These are phyloP conservation scores for Trichophyton benhamiae DNA, from an alignment of 2,329 filamentous ascomycete genomes.

Conservation along the genomic window DNA sequence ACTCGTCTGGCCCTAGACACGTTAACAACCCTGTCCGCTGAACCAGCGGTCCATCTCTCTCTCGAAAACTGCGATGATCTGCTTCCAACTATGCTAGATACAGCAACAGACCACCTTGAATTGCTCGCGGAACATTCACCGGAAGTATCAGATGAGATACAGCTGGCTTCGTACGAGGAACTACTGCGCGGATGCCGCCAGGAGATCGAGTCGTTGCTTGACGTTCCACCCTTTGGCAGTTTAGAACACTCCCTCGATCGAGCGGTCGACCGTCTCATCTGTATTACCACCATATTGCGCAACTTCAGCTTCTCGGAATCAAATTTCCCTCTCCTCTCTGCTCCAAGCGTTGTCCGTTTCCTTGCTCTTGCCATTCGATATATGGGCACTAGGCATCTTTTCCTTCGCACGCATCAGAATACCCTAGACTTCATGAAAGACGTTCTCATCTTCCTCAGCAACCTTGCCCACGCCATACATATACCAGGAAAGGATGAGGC, in stretches of 20 bases:
- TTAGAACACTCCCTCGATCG: conserved; percentile 70
- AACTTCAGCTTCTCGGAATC: conserved; percentile 79
- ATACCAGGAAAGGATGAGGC: conserved; percentile 80
- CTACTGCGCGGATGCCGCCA: conserved; percentile 63
- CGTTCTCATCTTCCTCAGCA: conserved; percentile 75
- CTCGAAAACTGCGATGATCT: conserved; percentile 73
- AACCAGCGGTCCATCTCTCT: conserved; percentile 51
- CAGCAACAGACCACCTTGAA: conserved; percentile 78
- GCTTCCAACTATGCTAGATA: conserved; percentile 77
- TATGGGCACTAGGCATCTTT: conserved; percentile 76
- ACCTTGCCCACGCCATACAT: conserved; percentile 68
- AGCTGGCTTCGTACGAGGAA: conserved; percentile 77
- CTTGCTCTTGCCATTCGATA: conserved; percentile 73
- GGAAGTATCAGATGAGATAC: conserved; percentile 76
- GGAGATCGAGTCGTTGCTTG: conserved; percentile 60
- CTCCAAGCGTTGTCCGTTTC: conserved; percentile 67
- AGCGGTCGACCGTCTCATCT: conserved; percentile 75
- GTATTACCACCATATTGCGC: conserved; percentile 80
- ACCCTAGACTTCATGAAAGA: conserved; percentile 98
- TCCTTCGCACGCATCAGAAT: conserved; percentile 69
- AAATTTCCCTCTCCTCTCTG: conserved; percentile 65
- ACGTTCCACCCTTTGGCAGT: conserved; percentile 62
- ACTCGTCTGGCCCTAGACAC: conserved; percentile 83
- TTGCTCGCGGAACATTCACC: conserved; percentile 70
- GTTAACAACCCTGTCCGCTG: conserved; percentile 58